Base-by-base conservation (phyloP, 495 filamentous ascomycete species). In the Penicillium nucicola region DNA sequence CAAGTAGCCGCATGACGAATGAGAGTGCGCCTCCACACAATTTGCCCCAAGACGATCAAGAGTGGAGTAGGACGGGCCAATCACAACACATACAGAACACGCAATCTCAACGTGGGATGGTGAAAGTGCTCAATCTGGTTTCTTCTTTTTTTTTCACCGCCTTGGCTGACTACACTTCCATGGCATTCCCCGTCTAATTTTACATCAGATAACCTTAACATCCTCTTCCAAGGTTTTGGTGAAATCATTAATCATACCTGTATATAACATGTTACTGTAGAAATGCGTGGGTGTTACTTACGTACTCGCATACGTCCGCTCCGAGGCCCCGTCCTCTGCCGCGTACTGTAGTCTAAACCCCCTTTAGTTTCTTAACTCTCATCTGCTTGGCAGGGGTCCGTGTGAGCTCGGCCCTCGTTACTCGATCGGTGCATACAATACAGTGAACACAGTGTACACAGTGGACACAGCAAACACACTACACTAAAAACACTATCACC, bases 41-140 rank as follows among this genome's bases (percentile, higher is more conserved):
- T 48, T 48, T 48, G 45, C 45, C 28, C 17, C 45, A 30, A 48
- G 28, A 12, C 13, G 45, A 48, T 48, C 45, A 40, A 13, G 20
- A 19, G 45, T 48, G 46, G 46, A 30, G 8, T 18, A 17, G 20
- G 2, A 3, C 12, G n/a, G n/a, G 15, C 65, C 65, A 68, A 68
- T 68, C 49, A 60, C 40, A 45, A 30, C 7, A 2, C 19, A 40
- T 39, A 23, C 38, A 61, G 66, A 63, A 69, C 66, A 63, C 66
- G 66, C 66, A 64, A 69, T 69, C 63, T 57, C 41, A 35, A 32
- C 36, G 45, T 31, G 48, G 44, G 66, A 69, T 69, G 66, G 61
- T 69, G 66, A 66, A 65, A 64, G 53, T 11, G 17, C 3, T 5
- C 6, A 28, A 28, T 28, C 25, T 28, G 28, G 23, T 18, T 58